Evolutionary conservation across 1,284 basidiomycete genomes (phyloP).

Genomic region (Pterulicium gracile): DNA sequence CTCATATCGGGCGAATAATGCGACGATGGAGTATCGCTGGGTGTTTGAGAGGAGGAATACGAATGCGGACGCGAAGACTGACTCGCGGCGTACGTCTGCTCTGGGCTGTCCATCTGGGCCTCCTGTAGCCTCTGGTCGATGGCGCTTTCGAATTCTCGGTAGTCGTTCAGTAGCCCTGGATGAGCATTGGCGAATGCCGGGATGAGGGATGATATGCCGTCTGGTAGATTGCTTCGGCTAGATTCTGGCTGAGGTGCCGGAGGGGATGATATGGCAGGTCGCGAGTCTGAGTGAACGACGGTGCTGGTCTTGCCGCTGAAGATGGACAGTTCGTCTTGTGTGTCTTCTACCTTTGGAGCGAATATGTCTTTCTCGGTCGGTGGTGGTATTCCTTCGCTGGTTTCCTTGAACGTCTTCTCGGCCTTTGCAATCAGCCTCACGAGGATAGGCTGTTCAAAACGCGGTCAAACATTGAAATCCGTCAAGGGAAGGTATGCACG

Average conservation of each 20-base stretch:
- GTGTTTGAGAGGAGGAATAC: too few species aligned
- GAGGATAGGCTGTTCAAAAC: slow-evolving; percentile 56
- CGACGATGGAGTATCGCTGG: too few species aligned
- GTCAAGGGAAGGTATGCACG: slow-evolving; percentile 14
- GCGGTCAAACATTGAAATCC: slow-evolving; percentile 1
- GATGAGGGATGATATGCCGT: slow-evolving; percentile 21
- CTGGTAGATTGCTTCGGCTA: slow-evolving; percentile 14
- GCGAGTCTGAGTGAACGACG: slow-evolving; percentile 30
- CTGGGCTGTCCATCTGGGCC: slow-evolving; percentile 25
- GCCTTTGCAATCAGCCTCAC: slow-evolving; percentile 50
- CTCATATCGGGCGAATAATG: too few species aligned
- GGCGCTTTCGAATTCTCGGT: slow-evolving; percentile 45
- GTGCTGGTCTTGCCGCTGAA: slow-evolving; percentile 63
- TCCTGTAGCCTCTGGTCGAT: slow-evolving; percentile 44
- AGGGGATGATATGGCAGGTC: slow-evolving; percentile 12
- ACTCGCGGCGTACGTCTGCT: too few species aligned
- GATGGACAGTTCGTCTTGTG: slow-evolving; percentile 58
- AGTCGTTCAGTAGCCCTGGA: slow-evolving; percentile 47
- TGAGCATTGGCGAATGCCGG: slow-evolving; percentile 40
- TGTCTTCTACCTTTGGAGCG: slow-evolving; percentile 27
- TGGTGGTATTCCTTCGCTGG: slow-evolving; percentile 30
- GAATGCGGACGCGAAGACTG: too few species aligned
- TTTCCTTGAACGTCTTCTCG: slow-evolving; percentile 38
- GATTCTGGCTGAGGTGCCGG: slow-evolving; percentile 5
- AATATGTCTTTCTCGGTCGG: slow-evolving; percentile 46